Conservation (phyloP, 768 basidiomycete species). For the Leucogyrophana mollusca region DNA sequence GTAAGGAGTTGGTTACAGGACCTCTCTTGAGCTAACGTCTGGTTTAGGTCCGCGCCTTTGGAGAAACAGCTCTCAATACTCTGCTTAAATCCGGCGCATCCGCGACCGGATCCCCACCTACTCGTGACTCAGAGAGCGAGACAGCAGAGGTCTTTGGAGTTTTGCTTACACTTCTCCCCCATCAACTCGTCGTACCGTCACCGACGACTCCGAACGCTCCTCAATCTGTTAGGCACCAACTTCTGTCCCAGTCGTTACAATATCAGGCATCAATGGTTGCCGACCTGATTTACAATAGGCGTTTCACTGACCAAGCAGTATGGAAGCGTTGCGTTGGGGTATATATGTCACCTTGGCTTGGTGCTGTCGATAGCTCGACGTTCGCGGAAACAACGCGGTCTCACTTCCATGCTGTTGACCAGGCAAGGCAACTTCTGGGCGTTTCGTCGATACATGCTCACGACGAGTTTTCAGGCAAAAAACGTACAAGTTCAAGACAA, state of each 20-base stretch:
- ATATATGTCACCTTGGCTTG: slow-evolving; percentile 75
- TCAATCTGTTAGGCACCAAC: slow-evolving; percentile 50
- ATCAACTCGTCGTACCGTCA: slow-evolving; percentile 39
- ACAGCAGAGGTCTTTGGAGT: slow-evolving; percentile 51
- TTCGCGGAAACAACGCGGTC: slow-evolving; percentile 66
- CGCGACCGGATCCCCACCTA: slow-evolving; percentile 62
- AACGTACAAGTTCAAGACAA: slow-evolving; percentile 41
- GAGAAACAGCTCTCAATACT: slow-evolving; percentile 75
- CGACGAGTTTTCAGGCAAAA: slow-evolving; percentile 49
- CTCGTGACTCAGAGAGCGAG: slow-evolving; percentile 70
- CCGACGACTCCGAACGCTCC: slow-evolving; percentile 48
- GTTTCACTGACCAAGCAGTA: slow-evolving; percentile 47
- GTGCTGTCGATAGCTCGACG: slow-evolving; percentile 40
- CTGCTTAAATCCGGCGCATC: slow-evolving; percentile 85
- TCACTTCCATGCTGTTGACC: slow-evolving; percentile 78
- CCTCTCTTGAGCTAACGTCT: slow-evolving; percentile 10
- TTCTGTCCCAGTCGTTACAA: slow-evolving; percentile 59
- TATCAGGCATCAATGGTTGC: slow-evolving; percentile 75
- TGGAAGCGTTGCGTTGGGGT: slow-evolving; percentile 75
- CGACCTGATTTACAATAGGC: slow-evolving; percentile 68
- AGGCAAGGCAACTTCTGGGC: slow-evolving; percentile 37
- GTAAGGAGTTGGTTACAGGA: slow-evolving; percentile 35
- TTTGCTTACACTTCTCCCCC: slow-evolving; percentile 61
- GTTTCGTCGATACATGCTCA: slow-evolving; percentile 8
- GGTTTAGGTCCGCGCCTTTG: slow-evolving; percentile 87